Percentiles rank a stretch among this genome's conserved stretches.
These are phyloP conservation scores for Chlorophyllum brunneum DNA, from an alignment of 768 basidiomycete species.

Conservation along the genomic window DNA sequence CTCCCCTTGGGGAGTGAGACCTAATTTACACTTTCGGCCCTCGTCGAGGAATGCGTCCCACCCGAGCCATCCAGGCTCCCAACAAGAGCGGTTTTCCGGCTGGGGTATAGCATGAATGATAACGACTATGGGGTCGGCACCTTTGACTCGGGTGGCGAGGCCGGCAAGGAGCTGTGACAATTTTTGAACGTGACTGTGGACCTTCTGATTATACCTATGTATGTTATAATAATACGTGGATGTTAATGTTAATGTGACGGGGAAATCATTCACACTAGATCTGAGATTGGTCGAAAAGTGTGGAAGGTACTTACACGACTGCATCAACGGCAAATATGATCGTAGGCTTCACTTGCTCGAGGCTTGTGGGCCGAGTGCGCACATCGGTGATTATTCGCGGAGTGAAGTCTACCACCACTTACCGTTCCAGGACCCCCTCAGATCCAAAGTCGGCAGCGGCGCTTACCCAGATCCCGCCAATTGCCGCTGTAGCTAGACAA, in stretches of 20 bases:
- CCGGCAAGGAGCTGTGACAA: slow-evolving; percentile 52
- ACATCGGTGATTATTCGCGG: neutral
- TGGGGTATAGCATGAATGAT: slow-evolving; percentile 47
- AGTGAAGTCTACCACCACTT: slow-evolving; percentile 15
- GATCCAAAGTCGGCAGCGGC: slow-evolving; percentile 83
- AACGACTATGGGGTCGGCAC: slow-evolving; percentile 45
- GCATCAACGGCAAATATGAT: slow-evolving; percentile 72
- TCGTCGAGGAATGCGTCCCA: slow-evolving; percentile 53
- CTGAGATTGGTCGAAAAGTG: slow-evolving; percentile 10
- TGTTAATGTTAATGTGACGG: slow-evolving; percentile 13
- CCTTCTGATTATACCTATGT: slow-evolving; percentile 64
- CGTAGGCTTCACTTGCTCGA: slow-evolving; percentile 75
- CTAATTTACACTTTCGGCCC: slow-evolving; percentile 42
- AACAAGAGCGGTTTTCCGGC: slow-evolving; percentile 28
- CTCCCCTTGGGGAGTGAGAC: slow-evolving; percentile 50
- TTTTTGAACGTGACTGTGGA: slow-evolving; percentile 65
- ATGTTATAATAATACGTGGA: neutral
- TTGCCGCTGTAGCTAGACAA: slow-evolving; percentile 63
- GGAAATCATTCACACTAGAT: neutral
- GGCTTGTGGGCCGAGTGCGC: slow-evolving; percentile 30
- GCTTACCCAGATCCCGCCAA: slow-evolving; percentile 81
- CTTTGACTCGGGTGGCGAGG: slow-evolving; percentile 33
- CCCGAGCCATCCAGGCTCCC: slow-evolving; percentile 45
- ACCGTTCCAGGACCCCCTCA: slow-evolving; percentile 73
- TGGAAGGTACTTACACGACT: slow-evolving; percentile 48